These are phyloP conservation scores for Sporothrix protearum DNA, from an alignment of 2,329 filamentous ascomycete genomes.

Conservation along the genomic window DNA sequence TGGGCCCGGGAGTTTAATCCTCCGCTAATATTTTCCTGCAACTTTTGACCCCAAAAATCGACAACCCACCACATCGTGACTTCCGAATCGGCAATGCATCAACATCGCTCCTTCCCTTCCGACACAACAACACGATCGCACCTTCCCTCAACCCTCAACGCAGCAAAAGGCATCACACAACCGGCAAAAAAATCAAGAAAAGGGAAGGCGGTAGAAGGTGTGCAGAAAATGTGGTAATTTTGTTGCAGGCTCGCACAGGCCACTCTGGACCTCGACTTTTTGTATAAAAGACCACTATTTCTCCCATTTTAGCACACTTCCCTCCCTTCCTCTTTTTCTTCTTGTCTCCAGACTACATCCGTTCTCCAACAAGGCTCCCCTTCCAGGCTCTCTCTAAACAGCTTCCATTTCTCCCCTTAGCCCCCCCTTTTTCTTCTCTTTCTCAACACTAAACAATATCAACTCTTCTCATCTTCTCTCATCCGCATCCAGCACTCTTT, in stretches of 20 bases:
- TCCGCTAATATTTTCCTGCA: not conserved
- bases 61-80: not conserved
- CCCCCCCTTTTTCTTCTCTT: not conserved
- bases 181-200: not conserved
- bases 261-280: not conserved
- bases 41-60: not conserved
- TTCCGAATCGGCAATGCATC: slow-evolving; percentile 7
- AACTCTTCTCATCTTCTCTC: not conserved
- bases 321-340: not conserved
- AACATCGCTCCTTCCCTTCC: slow-evolving; percentile 7
- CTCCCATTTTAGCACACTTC: no score
- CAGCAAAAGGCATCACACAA: not conserved
- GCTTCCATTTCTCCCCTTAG: no score
- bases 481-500: not conserved
- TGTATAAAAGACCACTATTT: not conserved
- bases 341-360: not conserved
- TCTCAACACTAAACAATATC: not conserved
- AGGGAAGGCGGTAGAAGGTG: not conserved
- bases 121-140: not conserved
- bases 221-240: not conserved
- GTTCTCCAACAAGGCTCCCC: not conserved
- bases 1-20: not conserved
- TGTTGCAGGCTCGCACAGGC: slow-evolving; percentile 7
- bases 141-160: slow-evolving; percentile 1
- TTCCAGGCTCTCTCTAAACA: not conserved